phyloP scores from a whole-genome alignment of 78 protist genomes.

The Cavenderia fasciculata region DNA sequence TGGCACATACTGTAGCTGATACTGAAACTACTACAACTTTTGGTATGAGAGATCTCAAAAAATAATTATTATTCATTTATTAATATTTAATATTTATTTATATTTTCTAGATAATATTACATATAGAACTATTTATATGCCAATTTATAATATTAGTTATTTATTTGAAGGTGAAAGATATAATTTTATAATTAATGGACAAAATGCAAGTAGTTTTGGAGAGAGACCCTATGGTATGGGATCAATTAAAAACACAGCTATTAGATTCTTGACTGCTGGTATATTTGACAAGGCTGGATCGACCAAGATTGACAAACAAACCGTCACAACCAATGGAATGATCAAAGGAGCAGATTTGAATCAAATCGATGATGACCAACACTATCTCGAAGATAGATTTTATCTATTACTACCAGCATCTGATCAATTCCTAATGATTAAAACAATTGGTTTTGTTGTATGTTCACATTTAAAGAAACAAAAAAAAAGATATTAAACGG shows the following conservation, averaged over 20 bases:
- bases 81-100: not conserved
- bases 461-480: not conserved
- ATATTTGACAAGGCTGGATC: slow-evolving; percentile 34
- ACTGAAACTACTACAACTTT: slow-evolving; percentile 29
- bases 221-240: slow-evolving; percentile 66
- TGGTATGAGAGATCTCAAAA: no score
- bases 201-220: slow-evolving; percentile 34
- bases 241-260: slow-evolving; percentile 40
- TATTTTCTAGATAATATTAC: slow-evolving; percentile 9
- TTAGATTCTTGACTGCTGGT: slow-evolving; percentile 58
- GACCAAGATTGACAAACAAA: not conserved
- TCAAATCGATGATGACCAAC: not conserved
- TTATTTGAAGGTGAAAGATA: slow-evolving; percentile 11
- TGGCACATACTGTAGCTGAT: slow-evolving; percentile 15
- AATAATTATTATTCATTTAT: no score
- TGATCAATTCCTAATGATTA: slow-evolving; percentile 51
- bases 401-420: slow-evolving; percentile 44
- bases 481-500: not conserved
- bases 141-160: slow-evolving; percentile 36
- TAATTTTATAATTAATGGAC: slow-evolving; percentile 59
- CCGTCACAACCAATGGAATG: slow-evolving; percentile 18
- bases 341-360: slow-evolving; percentile 38
- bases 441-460: slow-evolving; percentile 38
- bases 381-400: not conserved
- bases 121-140: slow-evolving; percentile 25